These are phyloP conservation scores for Spraguea lophii DNA, from an alignment of 371 early-diverging fungal genomes.

Conservation along the genomic window DNA sequence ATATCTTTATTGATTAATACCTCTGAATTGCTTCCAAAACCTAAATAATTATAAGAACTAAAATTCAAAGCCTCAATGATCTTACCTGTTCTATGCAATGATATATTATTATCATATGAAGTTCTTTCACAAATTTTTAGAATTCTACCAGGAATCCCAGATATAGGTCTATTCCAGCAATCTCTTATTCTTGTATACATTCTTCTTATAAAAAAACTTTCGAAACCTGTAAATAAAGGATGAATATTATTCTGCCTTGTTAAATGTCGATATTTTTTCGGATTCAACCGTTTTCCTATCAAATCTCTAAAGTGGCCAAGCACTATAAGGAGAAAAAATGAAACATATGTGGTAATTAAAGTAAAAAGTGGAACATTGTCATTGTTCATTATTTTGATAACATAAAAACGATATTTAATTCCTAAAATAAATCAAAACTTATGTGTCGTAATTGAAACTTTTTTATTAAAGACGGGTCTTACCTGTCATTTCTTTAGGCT, in stretches of 20 bases:
- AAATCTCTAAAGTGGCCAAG: conserved; percentile 42
- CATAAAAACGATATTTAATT: too few relatives aligned
- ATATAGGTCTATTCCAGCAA: conserved; percentile 83
- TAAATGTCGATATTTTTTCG: conserved; percentile 17
- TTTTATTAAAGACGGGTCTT: too few relatives aligned
- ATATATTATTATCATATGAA: conserved; percentile 58
- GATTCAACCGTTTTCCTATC: conserved; percentile 29
- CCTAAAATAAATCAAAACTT: too few relatives aligned
- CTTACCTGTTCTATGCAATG: conserved; percentile 64
- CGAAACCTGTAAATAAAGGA: conserved; percentile 76
- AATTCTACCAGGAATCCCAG: conserved; percentile 72
- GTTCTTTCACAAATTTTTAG: conserved; percentile 63
- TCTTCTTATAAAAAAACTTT: conserved; percentile 75
- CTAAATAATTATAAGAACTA: conserved; percentile 94
- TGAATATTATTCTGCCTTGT: conserved; percentile 54
- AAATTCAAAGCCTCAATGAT: conserved; percentile 66
- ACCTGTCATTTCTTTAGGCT: conserved; percentile 92
- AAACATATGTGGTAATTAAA: conserved; percentile 35
- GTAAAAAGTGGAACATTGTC: conserved; percentile 16
- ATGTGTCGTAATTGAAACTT: too few relatives aligned
- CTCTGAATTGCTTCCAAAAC: conserved; percentile 71
- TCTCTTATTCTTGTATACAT: conserved; percentile 79
- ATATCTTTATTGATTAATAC: conserved; percentile 75
- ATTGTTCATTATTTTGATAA: not conserved
- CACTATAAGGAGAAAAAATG: conserved; percentile 33